Evolutionary conservation across 768 basidiomycete species (phyloP).

Genomic region (Tremella fuciformis): DNA sequence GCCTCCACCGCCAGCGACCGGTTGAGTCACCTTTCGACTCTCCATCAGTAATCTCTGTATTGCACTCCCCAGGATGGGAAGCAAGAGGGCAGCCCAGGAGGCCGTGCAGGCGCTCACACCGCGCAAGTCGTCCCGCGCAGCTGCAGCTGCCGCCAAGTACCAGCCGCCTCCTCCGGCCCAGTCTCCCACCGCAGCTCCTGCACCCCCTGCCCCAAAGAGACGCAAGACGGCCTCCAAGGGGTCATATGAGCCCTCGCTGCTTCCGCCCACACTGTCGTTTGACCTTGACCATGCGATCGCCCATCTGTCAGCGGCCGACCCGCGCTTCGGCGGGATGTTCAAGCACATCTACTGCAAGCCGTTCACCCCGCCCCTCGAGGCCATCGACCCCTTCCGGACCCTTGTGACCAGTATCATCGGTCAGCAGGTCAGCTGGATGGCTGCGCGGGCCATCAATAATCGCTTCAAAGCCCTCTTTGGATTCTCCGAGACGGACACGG

Average conservation of each 20-base stretch:
- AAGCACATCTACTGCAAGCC: constrained; percentile 67
- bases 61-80: too few relatives aligned
- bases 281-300: constrained; percentile 70
- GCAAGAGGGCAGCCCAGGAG: too few relatives aligned
- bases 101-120: too few relatives aligned
- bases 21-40: too few relatives aligned
- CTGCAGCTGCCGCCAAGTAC: background rate
- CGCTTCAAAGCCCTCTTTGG: constrained; percentile 74
- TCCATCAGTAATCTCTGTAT: too few relatives aligned
- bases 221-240: background rate
- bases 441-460: constrained; percentile 77
- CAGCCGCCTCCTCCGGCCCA: background rate
- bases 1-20: too few relatives aligned
- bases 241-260: constrained; percentile 49
- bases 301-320: constrained; percentile 67
- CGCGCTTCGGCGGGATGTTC: constrained; percentile 71
- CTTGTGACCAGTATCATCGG: constrained; percentile 71
- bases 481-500: constrained; percentile 47
- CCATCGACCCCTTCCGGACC: constrained; percentile 80
- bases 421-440: constrained; percentile 65
- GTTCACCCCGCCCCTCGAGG: constrained; percentile 61
- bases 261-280: constrained; percentile 72
- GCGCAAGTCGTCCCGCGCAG: background rate
- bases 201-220: background rate
- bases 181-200: background rate